Percentiles rank a stretch among this genome's conserved stretches.
These are phyloP conservation scores for Penicillium maclennaniae DNA, from an alignment of 495 filamentous ascomycete genomes.

Conservation along the genomic window DNA sequence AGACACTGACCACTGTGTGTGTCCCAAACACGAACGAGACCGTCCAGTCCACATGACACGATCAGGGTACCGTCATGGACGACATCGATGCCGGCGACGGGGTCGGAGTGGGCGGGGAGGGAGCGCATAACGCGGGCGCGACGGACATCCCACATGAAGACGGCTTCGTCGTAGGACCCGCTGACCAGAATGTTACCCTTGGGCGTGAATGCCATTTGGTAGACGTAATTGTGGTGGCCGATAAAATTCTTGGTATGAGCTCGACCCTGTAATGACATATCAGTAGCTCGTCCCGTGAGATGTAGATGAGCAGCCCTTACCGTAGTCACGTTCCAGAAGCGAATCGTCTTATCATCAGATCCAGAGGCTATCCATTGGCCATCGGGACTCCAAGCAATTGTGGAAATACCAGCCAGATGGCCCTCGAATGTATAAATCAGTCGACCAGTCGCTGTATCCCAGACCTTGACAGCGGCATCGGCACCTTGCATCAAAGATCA, in stretches of 20 bases:
- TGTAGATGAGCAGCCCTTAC: conserved; percentile 35
- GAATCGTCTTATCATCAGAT: conserved; percentile 92
- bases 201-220: conserved; percentile 86
- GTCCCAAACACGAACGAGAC: conserved; percentile 91
- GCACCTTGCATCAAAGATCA: conserved; percentile 55
- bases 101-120: conserved; percentile 91
- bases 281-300: conserved; percentile 3
- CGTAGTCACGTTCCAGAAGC: conserved; percentile 83
- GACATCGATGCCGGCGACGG: conserved; percentile 89
- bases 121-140: conserved; percentile 80
- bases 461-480: conserved; percentile 84
- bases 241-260: conserved; percentile 61
- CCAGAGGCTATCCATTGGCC: conserved; percentile 81
- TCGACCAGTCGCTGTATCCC: conserved; percentile 74
- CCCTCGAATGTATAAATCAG: conserved; percentile 86
- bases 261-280: conserved; percentile 44
- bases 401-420: conserved; percentile 87
- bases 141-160: conserved; percentile 93
- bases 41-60: conserved; percentile 83
- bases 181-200: conserved; percentile 95
- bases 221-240: conserved; percentile 95
- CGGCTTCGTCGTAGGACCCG: conserved; percentile 94
- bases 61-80: conserved; percentile 89
- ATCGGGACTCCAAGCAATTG: conserved; percentile 87
- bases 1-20: conserved; percentile 94